A percentile compares a stretch with the other conserved stretches of the same genome.
phyloP scores from a whole-genome alignment of 768 basidiomycete species.

The Mycena floridula region DNA sequence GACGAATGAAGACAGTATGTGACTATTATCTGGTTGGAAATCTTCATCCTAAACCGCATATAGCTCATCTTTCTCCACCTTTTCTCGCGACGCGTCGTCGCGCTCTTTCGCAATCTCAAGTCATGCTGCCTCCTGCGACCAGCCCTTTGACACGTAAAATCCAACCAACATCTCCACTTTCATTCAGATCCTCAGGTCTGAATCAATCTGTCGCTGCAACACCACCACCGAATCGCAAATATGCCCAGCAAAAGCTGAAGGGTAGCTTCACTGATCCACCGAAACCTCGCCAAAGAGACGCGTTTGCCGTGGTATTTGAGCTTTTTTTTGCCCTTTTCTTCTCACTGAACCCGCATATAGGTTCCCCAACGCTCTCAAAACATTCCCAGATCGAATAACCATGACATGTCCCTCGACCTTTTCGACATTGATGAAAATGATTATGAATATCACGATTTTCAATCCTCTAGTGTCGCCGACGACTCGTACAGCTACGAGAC shows the following conservation, averaged over 20 bases:
- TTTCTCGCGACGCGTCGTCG: slow-evolving; percentile 48
- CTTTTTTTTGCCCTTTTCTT: slow-evolving; percentile 20
- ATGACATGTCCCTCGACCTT: slow-evolving; percentile 46
- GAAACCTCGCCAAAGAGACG: slow-evolving; percentile 39
- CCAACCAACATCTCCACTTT: neutral
- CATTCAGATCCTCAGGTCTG: slow-evolving; percentile 5
- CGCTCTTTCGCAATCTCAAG: slow-evolving; percentile 55
- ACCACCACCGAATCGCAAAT: slow-evolving; percentile 61
- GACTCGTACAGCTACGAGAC: slow-evolving; percentile 5
- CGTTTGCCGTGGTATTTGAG: slow-evolving; percentile 31
- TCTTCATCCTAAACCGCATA: slow-evolving; percentile 12
- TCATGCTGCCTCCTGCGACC: slow-evolving; percentile 18
- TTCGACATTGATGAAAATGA: slow-evolving; percentile 76
- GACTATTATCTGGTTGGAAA: neutral
- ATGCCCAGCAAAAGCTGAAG: slow-evolving; percentile 54
- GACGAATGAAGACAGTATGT: slow-evolving; percentile 44
- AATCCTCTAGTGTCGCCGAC: slow-evolving; percentile 22
- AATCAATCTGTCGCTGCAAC: slow-evolving; percentile 41
- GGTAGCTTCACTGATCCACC: slow-evolving; percentile 73
- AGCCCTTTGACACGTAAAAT: neutral
- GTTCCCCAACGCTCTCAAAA: slow-evolving; percentile 18
- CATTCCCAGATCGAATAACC: slow-evolving; percentile 16
- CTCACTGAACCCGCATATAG: slow-evolving; percentile 14
- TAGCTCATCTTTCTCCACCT: slow-evolving; percentile 54
- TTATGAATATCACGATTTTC: slow-evolving; percentile 41